These are phyloP conservation scores for Panicum hallii DNA, from an alignment of 202 grass and related monocot genomes.

Conservation along the genomic window DNA sequence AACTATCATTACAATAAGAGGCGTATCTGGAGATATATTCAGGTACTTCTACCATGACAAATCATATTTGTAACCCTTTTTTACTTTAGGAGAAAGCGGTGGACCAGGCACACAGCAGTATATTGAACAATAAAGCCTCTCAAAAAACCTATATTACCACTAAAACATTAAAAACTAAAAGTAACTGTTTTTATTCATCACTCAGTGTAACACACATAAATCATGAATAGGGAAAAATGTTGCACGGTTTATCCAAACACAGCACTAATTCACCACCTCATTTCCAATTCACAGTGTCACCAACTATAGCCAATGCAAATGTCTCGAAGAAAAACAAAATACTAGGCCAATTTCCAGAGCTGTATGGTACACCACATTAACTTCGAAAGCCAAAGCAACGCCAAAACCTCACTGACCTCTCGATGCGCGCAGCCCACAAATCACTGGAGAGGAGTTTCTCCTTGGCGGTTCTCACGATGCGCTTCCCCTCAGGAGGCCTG, in stretches of 20 bases:
- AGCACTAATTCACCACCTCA: neutral
- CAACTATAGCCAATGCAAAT: neutral
- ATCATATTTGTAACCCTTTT: neutral
- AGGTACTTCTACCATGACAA: neutral
- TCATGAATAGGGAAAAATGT: neutral
- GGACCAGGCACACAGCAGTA: neutral
- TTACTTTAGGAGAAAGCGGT: neutral
- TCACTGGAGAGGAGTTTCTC: slow-evolving; percentile 90
- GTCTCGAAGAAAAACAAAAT: neutral
- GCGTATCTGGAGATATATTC: neutral
- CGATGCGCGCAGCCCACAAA: slow-evolving; percentile 78
- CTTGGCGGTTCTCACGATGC: slow-evolving; percentile 65
- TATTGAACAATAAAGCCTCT: neutral
- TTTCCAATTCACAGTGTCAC: neutral
- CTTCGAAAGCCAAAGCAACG: neutral
- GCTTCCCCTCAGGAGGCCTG: slow-evolving; percentile 63
- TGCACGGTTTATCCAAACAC: neutral
- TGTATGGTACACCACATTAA: neutral
- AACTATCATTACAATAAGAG: slow-evolving; percentile 1
- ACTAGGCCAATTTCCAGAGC: neutral
- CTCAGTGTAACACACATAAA: neutral
- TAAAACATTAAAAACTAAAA: neutral
- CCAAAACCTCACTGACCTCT: slow-evolving; percentile 54
- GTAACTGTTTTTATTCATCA: neutral
- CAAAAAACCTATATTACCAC: neutral